A percentile compares a stretch with the other conserved stretches of the same genome.
Conservation (phyloP, 2,329 filamentous ascomycete genomes). For the Venturiaceae sp. region DNA sequence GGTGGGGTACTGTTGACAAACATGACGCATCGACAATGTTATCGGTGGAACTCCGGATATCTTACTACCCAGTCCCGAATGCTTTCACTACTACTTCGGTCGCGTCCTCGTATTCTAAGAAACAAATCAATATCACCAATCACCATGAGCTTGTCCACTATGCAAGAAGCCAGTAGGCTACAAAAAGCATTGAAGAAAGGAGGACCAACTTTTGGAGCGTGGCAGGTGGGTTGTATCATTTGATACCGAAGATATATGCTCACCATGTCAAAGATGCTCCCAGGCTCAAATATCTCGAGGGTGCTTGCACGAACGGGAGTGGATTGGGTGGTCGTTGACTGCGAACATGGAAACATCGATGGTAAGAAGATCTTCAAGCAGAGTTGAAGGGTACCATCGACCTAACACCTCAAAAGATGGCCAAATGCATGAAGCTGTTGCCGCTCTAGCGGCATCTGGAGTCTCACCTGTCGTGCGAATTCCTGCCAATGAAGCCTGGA, state of each 20-base stretch:
- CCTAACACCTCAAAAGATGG: slow-evolving; percentile 24
- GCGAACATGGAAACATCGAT: slow-evolving; percentile 47
- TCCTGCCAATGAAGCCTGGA: slow-evolving; percentile 49
- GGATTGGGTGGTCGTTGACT: slow-evolving; percentile 46
- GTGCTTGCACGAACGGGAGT: slow-evolving; percentile 42
- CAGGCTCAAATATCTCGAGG: slow-evolving; percentile 43
- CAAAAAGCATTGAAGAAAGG: slow-evolving; percentile 40
- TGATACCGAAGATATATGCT: background rate
- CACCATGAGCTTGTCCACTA: slow-evolving; percentile 16
- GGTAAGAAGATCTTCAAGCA: slow-evolving; percentile 24
- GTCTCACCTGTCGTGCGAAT: slow-evolving; percentile 37
- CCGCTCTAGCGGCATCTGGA: slow-evolving; percentile 33
- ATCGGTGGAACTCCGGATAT: background rate
- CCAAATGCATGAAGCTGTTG: slow-evolving; percentile 46
- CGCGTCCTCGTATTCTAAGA: background rate
- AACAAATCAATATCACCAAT: background rate
- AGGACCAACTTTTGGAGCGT: slow-evolving; percentile 43
- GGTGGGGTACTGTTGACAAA: background rate
- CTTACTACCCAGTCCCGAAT: background rate
- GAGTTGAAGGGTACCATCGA: background rate
- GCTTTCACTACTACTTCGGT: background rate
- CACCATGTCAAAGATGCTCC: slow-evolving; percentile 29
- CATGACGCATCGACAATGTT: background rate
- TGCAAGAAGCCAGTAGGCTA: slow-evolving; percentile 45
- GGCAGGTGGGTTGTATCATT: slow-evolving; percentile 36